Base-by-base conservation (phyloP, 257 asterid genomes). In the Hygrophila difformis region DNA sequence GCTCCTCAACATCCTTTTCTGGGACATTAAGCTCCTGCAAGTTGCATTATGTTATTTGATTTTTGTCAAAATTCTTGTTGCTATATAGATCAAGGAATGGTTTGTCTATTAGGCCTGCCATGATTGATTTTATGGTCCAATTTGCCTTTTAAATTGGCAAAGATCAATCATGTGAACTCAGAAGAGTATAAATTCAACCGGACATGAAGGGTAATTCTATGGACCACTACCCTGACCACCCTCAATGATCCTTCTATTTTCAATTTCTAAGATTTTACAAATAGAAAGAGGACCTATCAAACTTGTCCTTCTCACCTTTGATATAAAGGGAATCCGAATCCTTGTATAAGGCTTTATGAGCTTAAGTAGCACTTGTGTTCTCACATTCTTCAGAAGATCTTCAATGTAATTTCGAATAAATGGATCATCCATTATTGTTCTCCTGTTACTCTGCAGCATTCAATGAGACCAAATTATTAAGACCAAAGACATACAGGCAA, bases 401-500 rank as follows among this genome's bases (percentile, higher is more conserved):
- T 91, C 98, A 61, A 91, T 86, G 77, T 91, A 91, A 61, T 82
- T 91, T 48, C 98, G 68, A 51, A 91, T 91, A 61, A 91, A 91
- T 15, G 81, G 94, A 65, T 91, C 98, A 56, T 91, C 98, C 98
- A 91, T 91, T 67, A 91, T 91, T 5, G 95, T 91, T 71, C 92
- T 86, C 60, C 96, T 73, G 71, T 91, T 91, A 69, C 95, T 86
- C 98, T 85, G 87, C 60, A 51, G 44, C 8, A 26, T 26, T 26
- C 31, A 26, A 26, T n/a, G n/a, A n/a, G n/a, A 26, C 43, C 49
- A 41, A 15, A 44, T 47, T 15, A 41, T 42, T 40, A 17, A 47
- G 46, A 36, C 22, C 21, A 49, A 42, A 56, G 2, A 44, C 24
- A 45, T 19, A 63, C 16, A 42, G 33, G 10, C n/a, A 38, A 49